Percentiles rank a stretch among this genome's conserved stretches.
These are phyloP conservation scores for Yamadazyma blattariae DNA, from an alignment of 1,139 yeast species.

Conservation along the genomic window DNA sequence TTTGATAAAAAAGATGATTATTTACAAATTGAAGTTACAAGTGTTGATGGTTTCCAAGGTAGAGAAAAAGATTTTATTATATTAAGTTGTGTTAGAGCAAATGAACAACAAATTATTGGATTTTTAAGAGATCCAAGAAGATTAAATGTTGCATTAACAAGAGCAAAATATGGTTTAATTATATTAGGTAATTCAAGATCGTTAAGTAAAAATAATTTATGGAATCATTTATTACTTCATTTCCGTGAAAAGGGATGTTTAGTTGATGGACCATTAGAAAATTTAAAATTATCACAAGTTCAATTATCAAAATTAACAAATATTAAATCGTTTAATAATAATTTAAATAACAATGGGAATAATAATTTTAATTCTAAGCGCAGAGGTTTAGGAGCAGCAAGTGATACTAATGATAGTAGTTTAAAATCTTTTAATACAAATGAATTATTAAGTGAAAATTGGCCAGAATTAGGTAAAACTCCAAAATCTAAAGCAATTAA, in stretches of 20 bases:
- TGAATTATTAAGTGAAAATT: slow-evolving; percentile 17
- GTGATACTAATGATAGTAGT: slow-evolving; percentile 2
- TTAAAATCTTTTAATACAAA: slow-evolving; percentile 9
- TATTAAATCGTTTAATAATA: not conserved
- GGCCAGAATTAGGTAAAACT: slow-evolving; percentile 22
- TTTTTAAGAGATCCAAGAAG: slow-evolving; percentile 88
- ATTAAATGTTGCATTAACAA: slow-evolving; percentile 86
- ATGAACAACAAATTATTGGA: slow-evolving; percentile 79
- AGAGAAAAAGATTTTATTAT: slow-evolving; percentile 91
- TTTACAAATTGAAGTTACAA: slow-evolving; percentile 77
- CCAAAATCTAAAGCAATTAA: slow-evolving; percentile 27
- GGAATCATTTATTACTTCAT: slow-evolving; percentile 78
- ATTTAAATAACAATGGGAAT: not conserved
- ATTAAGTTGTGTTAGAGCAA: slow-evolving; percentile 88
- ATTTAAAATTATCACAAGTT: slow-evolving; percentile 69
- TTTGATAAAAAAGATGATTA: slow-evolving; percentile 59
- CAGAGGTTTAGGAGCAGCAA: not conserved
- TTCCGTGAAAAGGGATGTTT: slow-evolving; percentile 83
- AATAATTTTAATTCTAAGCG: not conserved
- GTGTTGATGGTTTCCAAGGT: slow-evolving; percentile 96
- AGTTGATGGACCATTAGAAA: slow-evolving; percentile 89
- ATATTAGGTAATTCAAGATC: slow-evolving; percentile 85
- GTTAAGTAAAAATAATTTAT: slow-evolving; percentile 64
- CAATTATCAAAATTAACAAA: slow-evolving; percentile 35
- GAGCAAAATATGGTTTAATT: slow-evolving; percentile 84